phyloP scores from a whole-genome alignment of 1,284 basidiomycete genomes.

The Heterobasidion irregulare region DNA sequence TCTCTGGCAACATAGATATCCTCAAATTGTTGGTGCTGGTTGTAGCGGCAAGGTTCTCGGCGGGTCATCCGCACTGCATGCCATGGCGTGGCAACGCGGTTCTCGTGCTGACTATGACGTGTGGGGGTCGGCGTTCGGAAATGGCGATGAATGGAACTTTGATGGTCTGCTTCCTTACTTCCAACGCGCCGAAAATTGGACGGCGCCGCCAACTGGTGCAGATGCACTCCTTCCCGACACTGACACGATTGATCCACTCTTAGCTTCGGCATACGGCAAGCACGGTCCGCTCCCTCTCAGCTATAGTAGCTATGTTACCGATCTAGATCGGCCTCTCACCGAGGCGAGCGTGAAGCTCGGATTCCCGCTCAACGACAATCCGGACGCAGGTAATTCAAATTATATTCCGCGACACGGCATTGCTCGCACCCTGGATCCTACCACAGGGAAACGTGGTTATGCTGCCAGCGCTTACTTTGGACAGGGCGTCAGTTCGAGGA shows the following conservation, averaged over 20 bases:
- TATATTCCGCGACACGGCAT: conserved; percentile 9
- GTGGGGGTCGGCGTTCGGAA: conserved; percentile 9
- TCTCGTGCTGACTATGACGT: conserved; percentile 9
- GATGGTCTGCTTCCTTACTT: conserved; percentile 10
- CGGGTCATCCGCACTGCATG: conserved; percentile 10
- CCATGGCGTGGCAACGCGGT: conserved; percentile 11
- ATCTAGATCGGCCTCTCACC: conserved; percentile 10
- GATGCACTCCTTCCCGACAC: conserved; percentile 3
- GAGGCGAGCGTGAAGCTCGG: conserved; percentile 5
- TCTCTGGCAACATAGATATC: no score
- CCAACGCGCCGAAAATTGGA: conserved; percentile 8
- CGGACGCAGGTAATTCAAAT: conserved; percentile 7
- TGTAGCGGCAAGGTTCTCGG: conserved; percentile 10
- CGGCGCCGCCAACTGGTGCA: neutral
- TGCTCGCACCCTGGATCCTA: conserved; percentile 8
- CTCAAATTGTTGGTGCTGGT: neutral
- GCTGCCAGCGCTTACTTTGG: conserved; percentile 9
- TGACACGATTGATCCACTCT: neutral
- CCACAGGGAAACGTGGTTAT: conserved; percentile 9
- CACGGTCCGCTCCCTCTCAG: conserved; percentile 8
- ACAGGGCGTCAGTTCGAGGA: neutral
- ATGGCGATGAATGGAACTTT: conserved; percentile 12
- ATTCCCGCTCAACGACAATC: conserved; percentile 8
- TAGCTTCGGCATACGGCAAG: conserved; percentile 3
- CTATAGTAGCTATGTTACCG: conserved; percentile 11